Evolutionary conservation across 1,139 yeast species (phyloP).

Genomic region (Hansenula lynferdii): DNA sequence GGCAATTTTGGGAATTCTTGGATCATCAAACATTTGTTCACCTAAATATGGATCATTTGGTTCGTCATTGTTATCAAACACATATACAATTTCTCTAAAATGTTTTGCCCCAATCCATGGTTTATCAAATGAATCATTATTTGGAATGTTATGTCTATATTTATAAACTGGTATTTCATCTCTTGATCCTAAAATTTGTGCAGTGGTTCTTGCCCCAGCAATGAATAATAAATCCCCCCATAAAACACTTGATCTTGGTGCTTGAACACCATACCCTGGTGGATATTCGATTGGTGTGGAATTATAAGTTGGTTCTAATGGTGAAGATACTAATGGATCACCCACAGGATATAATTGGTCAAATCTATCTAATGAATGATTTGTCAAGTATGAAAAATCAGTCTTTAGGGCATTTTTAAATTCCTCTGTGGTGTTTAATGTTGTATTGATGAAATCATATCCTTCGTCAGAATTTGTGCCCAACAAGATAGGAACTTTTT

Average conservation of each 20-base stretch:
- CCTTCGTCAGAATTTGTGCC: slow-evolving; percentile 21
- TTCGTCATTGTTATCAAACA: slow-evolving; percentile 15
- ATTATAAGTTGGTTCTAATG: slow-evolving; percentile 12
- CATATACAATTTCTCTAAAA: slow-evolving; percentile 19
- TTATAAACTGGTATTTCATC: slow-evolving; percentile 10
- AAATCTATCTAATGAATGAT: slow-evolving; percentile 4
- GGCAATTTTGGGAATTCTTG: slow-evolving; percentile 7
- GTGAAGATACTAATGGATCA: slow-evolving; percentile 6
- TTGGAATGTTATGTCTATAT: slow-evolving; percentile 18
- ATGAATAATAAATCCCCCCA: slow-evolving; percentile 14
- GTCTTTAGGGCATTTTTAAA: neutral
- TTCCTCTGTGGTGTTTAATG: slow-evolving; percentile 3
- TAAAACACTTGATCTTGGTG: slow-evolving; percentile 9
- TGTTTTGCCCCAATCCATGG: slow-evolving; percentile 14
- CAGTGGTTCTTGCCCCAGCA: slow-evolving; percentile 13
- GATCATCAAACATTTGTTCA: slow-evolving; percentile 9
- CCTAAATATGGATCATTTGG: slow-evolving; percentile 9
- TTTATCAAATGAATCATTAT: slow-evolving; percentile 5
- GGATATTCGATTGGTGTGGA: slow-evolving; percentile 2
- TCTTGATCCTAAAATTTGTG: slow-evolving; percentile 5
- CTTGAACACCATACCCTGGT: slow-evolving; percentile 6
- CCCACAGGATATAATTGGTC: slow-evolving; percentile 6
- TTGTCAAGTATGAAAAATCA: slow-evolving; percentile 6
- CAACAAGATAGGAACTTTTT: slow-evolving; percentile 14
- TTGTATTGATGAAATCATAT: slow-evolving; percentile 7